Evolutionary conservation across 352 stramenopile species (phyloP).

Genomic region (Globisporangium acanthophoron): DNA sequence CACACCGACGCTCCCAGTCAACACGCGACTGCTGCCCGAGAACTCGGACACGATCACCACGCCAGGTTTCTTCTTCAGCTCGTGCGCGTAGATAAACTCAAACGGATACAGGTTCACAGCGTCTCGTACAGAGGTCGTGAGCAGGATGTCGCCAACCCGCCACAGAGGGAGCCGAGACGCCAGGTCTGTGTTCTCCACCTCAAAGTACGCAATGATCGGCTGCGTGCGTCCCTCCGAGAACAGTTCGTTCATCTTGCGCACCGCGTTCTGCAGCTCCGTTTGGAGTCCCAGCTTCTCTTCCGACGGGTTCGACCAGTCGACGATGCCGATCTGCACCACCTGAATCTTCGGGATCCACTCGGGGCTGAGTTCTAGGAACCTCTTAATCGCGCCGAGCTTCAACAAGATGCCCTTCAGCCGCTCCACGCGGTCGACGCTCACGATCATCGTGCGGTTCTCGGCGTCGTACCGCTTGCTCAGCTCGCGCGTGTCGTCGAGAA

Average conservation of each 20-base stretch:
- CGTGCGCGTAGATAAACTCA: conserved; percentile 83
- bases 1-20: conserved; percentile 94
- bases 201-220: conserved; percentile 60
- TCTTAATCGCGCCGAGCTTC: conserved; percentile 95
- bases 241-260: conserved; percentile 69
- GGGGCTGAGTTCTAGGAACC: conserved; percentile 87
- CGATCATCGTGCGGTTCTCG: conserved; percentile 77
- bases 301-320: conserved; percentile 67
- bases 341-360: conserved; percentile 83
- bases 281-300: conserved; percentile 65
- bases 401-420: conserved; percentile 96
- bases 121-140: conserved; percentile 76
- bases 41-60: conserved; percentile 98
- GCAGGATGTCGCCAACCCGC: conserved; percentile 62
- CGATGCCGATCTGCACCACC: conserved; percentile 78
- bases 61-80: conserved; percentile 69
- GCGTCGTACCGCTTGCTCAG: conserved; percentile 50
- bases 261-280: conserved; percentile 46
- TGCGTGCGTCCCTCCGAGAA: conserved; percentile 35
- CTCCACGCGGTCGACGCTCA: conserved; percentile 94
- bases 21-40: conserved; percentile 93
- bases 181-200: conserved; percentile 81
- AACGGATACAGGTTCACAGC: conserved; percentile 84
- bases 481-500: conserved; percentile 37
- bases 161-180: conserved; percentile 65